phyloP scores from a whole-genome alignment of 2,329 filamentous ascomycete genomes.

The Chaetothyriales sp. region DNA sequence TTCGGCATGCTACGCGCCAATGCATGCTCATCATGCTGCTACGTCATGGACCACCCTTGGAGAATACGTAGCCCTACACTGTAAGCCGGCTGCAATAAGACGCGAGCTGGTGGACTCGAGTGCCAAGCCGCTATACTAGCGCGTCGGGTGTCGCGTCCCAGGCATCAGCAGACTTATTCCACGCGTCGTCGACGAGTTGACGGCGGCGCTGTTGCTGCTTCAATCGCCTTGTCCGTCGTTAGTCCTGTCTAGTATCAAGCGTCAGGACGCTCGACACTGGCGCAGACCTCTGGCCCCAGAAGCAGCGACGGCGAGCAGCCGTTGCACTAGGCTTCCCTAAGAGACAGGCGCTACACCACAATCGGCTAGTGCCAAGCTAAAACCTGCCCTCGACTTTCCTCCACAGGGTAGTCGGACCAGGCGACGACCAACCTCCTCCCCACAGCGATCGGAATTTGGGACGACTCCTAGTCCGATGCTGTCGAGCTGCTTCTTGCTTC shows the following conservation, averaged over 20 bases:
- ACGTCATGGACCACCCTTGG: too few relatives aligned
- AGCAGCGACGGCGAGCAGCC: background rate
- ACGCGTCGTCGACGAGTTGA: background rate
- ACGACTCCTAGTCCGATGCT: background rate
- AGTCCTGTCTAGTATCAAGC: background rate
- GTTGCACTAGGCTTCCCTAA: background rate
- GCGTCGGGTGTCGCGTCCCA: background rate
- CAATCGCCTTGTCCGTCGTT: background rate
- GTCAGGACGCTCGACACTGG: background rate
- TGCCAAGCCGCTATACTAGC: background rate
- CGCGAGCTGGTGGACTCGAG: background rate
- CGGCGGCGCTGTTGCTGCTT: background rate
- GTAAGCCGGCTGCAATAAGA: too few relatives aligned
- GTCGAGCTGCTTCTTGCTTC: background rate
- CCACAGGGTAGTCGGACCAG: background rate
- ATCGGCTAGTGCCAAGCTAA: background rate
- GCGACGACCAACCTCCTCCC: background rate
- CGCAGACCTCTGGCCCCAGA: background rate
- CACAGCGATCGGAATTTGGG: background rate
- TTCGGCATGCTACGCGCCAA: too few relatives aligned
- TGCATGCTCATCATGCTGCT: too few relatives aligned
- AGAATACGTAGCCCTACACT: too few relatives aligned
- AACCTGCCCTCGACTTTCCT: background rate
- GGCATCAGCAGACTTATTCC: background rate
- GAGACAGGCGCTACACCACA: background rate